Conservation (phyloP, 768 basidiomycete species). For the Mycena olivaceomarginata region DNA sequence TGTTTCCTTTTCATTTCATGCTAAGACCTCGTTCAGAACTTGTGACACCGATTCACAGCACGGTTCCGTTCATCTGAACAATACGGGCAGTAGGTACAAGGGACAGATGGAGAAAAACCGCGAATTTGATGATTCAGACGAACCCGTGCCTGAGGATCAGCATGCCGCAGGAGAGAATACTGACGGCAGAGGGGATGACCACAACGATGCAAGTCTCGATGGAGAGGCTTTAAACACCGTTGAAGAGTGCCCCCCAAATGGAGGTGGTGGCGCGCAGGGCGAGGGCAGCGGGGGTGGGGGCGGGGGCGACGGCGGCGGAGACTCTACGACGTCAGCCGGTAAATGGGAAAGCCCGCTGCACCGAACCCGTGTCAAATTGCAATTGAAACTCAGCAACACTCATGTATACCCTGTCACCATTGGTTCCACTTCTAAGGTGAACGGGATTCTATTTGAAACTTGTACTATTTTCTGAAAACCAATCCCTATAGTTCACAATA, state of each 20-base stretch:
- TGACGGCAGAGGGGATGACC: neutral
- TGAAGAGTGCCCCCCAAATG: neutral
- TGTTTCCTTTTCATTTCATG: neutral
- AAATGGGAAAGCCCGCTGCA: constrained; percentile 21
- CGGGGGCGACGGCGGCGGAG: constrained; percentile 15
- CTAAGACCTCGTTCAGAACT: too few relatives aligned
- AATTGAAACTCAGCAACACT: neutral
- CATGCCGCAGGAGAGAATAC: neutral
- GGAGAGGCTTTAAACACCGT: neutral
- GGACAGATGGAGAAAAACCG: too few relatives aligned
- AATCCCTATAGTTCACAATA: neutral
- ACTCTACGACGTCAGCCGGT: neutral
- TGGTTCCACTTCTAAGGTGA: constrained; percentile 13
- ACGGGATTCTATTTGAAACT: neutral
- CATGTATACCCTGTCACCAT: neutral
- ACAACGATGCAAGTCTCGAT: neutral
- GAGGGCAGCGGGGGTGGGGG: neutral
- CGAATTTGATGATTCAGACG: neutral
- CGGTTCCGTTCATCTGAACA: too few relatives aligned
- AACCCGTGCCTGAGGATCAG: neutral
- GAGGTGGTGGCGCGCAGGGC: neutral
- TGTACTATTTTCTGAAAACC: too few relatives aligned
- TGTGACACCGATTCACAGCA: neutral
- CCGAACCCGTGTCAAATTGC: neutral
- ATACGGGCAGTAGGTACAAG: too few relatives aligned